Conservation (phyloP, 441 rosid species). For the Pelargonium cotyledonis region DNA sequence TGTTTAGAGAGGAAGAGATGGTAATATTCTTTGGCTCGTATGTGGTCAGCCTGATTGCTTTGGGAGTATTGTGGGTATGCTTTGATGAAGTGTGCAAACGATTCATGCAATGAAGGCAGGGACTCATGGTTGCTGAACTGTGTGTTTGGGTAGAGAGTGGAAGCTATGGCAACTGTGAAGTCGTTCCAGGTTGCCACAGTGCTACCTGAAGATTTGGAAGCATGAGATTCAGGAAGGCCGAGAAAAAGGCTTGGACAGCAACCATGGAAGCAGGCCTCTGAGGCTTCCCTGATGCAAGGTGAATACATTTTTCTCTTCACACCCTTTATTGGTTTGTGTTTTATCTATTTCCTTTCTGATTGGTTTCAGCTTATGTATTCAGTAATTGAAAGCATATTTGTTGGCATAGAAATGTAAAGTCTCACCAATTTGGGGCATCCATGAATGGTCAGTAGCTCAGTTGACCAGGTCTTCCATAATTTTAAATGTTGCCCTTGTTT, state of each 20-base stretch:
- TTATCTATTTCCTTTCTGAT: neutral
- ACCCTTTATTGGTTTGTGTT: neutral
- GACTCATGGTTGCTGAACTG: constrained; percentile 67
- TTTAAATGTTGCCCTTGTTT: too few species aligned
- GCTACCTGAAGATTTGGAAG: constrained; percentile 14
- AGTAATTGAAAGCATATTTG: too few species aligned
- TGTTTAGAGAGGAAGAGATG: constrained; percentile 48
- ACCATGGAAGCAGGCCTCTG: constrained; percentile 43
- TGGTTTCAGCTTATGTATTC: neutral
- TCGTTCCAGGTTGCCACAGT: constrained; percentile 42
- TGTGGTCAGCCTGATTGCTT: constrained; percentile 46
- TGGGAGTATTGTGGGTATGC: constrained; percentile 53
- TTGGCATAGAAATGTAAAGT: too few species aligned
- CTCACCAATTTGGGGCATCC: too few species aligned
- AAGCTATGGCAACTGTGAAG: constrained; percentile 46
- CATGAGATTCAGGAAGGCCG: too few species aligned
- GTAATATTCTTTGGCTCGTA: constrained; percentile 53
- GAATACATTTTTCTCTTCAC: constrained; percentile 30
- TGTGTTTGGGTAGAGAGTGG: constrained; percentile 59
- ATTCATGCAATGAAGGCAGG: constrained; percentile 58
- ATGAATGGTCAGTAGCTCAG: too few species aligned
- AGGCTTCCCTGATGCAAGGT: constrained; percentile 33
- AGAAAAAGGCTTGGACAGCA: constrained; percentile 41
- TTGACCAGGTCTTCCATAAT: too few species aligned
- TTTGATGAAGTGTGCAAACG: constrained; percentile 52